These are phyloP conservation scores for Neonectria coccinea DNA, from an alignment of 2,329 filamentous ascomycete genomes.

Conservation along the genomic window DNA sequence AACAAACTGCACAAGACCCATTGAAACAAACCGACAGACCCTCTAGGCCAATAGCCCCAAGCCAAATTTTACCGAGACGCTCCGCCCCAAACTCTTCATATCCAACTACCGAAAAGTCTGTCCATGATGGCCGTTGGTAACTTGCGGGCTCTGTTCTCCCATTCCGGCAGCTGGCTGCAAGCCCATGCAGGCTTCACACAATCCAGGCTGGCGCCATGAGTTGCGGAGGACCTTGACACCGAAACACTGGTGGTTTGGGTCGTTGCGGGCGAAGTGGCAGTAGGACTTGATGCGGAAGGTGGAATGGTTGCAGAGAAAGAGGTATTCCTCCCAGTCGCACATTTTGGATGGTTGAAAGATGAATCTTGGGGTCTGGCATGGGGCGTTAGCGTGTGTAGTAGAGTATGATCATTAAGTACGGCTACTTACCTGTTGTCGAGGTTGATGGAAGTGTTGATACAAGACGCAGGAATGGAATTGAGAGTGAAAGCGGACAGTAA, in stretches of 20 bases:
- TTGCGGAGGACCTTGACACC: conserved; percentile 74
- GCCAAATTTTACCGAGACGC: neutral
- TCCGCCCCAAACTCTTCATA: neutral
- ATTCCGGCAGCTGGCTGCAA: neutral
- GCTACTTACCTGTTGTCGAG: neutral
- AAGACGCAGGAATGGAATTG: neutral
- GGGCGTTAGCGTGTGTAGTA: neutral
- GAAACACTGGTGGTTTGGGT: conserved; percentile 76
- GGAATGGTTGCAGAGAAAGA: conserved; percentile 74
- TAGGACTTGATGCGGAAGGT: conserved; percentile 71
- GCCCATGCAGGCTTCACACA: conserved; percentile 63
- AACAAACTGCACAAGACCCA: neutral
- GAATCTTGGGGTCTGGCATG: neutral
- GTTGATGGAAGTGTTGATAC: neutral
- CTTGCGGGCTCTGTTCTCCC: conserved; percentile 2
- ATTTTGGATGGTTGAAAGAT: conserved; percentile 55
- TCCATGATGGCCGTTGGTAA: neutral
- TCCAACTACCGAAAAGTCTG: neutral
- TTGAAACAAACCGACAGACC: neutral
- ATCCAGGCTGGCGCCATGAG: conserved; percentile 66
- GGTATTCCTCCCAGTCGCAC: conserved; percentile 78
- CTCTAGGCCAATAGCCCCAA: neutral
- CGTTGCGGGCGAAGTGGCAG: conserved; percentile 81
- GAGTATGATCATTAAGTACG: neutral
- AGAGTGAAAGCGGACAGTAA: neutral